These are phyloP conservation scores for Dillenia suffruticosa DNA, from an alignment of 164 flowering plant species.

Conservation along the genomic window DNA sequence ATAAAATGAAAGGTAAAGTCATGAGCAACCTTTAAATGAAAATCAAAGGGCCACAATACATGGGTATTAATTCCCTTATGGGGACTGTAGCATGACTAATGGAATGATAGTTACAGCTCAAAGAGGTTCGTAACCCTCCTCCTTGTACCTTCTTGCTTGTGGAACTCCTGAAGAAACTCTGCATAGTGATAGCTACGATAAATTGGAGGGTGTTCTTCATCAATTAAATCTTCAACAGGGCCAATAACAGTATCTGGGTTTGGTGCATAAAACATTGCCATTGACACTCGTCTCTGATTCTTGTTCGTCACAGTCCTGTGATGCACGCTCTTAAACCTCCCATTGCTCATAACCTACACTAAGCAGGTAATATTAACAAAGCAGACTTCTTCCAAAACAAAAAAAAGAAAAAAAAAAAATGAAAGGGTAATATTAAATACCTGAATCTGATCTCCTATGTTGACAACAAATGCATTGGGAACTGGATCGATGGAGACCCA, in stretches of 20 bases:
- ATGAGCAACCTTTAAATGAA: too few species aligned
- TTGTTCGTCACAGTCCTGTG: conserved; percentile 19
- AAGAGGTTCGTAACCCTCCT: conserved; percentile 13
- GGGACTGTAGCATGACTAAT: too few species aligned
- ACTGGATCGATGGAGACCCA: conserved; percentile 18
- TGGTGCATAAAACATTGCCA: conserved; percentile 20
- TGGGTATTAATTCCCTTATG: too few species aligned
- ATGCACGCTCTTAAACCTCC: conserved; percentile 22
- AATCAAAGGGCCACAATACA: too few species aligned
- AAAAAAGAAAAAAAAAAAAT: neutral
- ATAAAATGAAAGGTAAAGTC: too few species aligned
- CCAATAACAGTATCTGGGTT: conserved; percentile 10
- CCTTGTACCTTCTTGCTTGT: conserved; percentile 14
- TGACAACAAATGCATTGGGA: conserved; percentile 15
- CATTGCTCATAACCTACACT: conserved; percentile 17
- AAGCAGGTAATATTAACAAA: neutral
- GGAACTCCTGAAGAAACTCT: conserved; percentile 20
- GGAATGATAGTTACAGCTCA: neutral
- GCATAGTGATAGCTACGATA: conserved; percentile 11
- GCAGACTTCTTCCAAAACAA: neutral
- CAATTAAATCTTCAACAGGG: conserved; percentile 17
- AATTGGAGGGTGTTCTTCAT: conserved; percentile 20
- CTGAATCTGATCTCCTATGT: conserved; percentile 23
- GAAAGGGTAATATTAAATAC: neutral
- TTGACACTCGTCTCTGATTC: conserved; percentile 3